Evolutionary conservation across 202 grass and related monocot species (phyloP), one percentile per base, ranked within the genome.

Genomic region (Setaria viridis): DNA sequence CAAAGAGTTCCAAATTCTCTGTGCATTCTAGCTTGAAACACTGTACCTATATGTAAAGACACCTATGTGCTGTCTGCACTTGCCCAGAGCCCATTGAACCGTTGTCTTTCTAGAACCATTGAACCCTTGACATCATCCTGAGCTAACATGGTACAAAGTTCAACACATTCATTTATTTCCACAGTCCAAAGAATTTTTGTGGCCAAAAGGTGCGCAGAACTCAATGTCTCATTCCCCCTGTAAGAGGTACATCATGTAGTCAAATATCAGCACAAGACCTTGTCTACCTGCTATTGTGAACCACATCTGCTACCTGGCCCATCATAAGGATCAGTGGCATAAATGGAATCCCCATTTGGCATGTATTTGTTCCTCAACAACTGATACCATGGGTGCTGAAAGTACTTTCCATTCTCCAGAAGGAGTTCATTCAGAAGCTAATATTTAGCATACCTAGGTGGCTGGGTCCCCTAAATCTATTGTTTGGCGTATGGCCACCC

Each of bases 221-320:
- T 6, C 67, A 70, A 47, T 70, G 20, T 45, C 11, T 45, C 42
- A 71, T 48, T 15, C 20, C 5, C 41, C 67, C 14, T 41, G 64
- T 67, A 37, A 67, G 2, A 37, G 15, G 16, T 39, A 13, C 20
- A 47, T 70, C 10, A 47, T 45, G 8, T 70, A n/a, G 11, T n/a
- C 43, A 71, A 71, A 71, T 71, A 71, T 14, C 42, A 71, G 68
- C 15, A 4, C 21, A 70, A 70, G 68, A 47, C 13, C 68, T 71
- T 71, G 68, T 71, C 11, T 71, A 71, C 42, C 68, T 71, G 11
- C 68, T 71, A 71, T 21, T 21, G 41, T 70, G 67, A 70, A 25
- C 10, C 42, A 47, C n/a, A 70, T 25, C 25, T 25, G 25, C 42
- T 70, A 70, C 9, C 19, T 35, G 65, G 17, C 4, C 65, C 3